Percentiles rank a stretch among this genome's conserved stretches.
Conservation (phyloP, 768 basidiomycete species). For the Amanita exitialis region DNA sequence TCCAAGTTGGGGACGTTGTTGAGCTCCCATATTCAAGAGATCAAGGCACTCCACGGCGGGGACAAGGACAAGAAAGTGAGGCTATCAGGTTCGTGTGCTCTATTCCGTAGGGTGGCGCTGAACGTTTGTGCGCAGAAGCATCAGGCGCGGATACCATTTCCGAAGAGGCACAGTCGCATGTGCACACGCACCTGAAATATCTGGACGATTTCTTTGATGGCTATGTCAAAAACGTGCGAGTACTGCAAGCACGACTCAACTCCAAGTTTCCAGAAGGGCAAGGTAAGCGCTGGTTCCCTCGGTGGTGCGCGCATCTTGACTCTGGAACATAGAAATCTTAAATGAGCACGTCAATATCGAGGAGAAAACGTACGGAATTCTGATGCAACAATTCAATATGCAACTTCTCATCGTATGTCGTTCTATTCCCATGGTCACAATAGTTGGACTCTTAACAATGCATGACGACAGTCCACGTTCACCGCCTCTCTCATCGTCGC, state of each 20-base stretch:
- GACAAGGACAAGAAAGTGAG: background rate
- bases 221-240: slow-evolving; percentile 17
- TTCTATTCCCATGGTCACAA: background rate
- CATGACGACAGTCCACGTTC: slow-evolving; percentile 20
- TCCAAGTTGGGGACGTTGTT: background rate
- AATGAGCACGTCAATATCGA: slow-evolving; percentile 1
- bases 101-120: background rate
- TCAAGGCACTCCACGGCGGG: background rate
- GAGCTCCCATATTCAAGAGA: slow-evolving; percentile 1
- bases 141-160: background rate
- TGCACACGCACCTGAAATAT: slow-evolving; percentile 15
- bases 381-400: slow-evolving; percentile 19
- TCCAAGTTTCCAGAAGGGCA: background rate
- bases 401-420: slow-evolving; percentile 18
- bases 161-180: slow-evolving; percentile 2
- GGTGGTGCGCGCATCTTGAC: no score
- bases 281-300: background rate
- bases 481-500: slow-evolving; percentile 19
- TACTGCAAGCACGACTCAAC: slow-evolving; percentile 14
- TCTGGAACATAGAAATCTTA: background rate
- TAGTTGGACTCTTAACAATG: background rate
- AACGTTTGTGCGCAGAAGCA: background rate
- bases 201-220: slow-evolving; percentile 17
- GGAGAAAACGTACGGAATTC: slow-evolving; percentile 9
- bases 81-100: background rate